Conservation (phyloP, 2,329 filamentous ascomycete species). For the Aspergillus caelatus region DNA sequence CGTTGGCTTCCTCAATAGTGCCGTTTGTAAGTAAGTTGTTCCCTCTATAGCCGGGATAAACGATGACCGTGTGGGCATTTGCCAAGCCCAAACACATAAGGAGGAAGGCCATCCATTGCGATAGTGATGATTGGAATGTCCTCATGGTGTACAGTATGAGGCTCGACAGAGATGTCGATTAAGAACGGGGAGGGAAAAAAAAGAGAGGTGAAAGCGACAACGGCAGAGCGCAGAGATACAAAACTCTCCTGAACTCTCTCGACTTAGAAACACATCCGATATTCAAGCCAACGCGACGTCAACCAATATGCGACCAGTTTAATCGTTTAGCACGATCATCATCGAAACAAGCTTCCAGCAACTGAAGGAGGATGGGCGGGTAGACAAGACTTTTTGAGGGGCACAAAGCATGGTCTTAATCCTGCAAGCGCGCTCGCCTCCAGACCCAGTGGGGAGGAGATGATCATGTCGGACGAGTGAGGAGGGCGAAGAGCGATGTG, state of each 20-base stretch:
- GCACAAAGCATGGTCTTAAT: constrained; percentile 19
- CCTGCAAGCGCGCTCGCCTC: constrained; percentile 20
- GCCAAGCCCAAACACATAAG: constrained; percentile 43
- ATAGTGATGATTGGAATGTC: constrained; percentile 27
- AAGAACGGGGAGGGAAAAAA: constrained; percentile 6
- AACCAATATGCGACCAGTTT: constrained; percentile 6
- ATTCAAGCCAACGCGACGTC: background rate
- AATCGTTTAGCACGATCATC: constrained; percentile 17
- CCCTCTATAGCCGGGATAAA: constrained; percentile 84
- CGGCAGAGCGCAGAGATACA: constrained; percentile 7
- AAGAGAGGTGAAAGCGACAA: constrained; percentile 7
- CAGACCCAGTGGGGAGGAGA: constrained; percentile 15
- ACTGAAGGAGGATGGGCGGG: constrained; percentile 22
- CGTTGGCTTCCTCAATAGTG: constrained; percentile 50
- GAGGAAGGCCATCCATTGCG: constrained; percentile 31
- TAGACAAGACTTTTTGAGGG: constrained; percentile 36
- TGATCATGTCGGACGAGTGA: constrained; percentile 29
- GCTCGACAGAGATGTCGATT: background rate
- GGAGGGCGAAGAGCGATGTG: constrained; percentile 31
- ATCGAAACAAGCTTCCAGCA: constrained; percentile 25
- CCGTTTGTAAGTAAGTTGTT: constrained; percentile 81
- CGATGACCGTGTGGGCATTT: constrained; percentile 72
- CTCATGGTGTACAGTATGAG: constrained; percentile 30
- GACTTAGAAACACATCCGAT: constrained; percentile 11
- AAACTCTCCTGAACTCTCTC: constrained; percentile 2